Base-by-base conservation (phyloP, 371 early-diverging fungal genomes). In the Mortierella sp. region DNA sequence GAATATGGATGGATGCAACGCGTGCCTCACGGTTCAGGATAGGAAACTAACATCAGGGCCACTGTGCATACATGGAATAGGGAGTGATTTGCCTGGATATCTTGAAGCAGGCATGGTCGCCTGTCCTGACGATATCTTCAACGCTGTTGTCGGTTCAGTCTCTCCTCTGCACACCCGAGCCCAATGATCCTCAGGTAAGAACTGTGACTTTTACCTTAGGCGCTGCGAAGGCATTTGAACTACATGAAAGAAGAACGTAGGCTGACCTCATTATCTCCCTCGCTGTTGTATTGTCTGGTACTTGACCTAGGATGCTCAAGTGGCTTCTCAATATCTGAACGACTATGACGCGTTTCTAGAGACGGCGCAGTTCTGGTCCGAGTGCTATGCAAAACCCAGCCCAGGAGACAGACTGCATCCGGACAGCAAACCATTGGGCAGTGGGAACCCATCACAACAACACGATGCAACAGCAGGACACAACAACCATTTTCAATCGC, bases 41-140 rank as follows among this genome's bases (percentile, higher is more conserved):
- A 51, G 21, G 27, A 29, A 11, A 29, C n/a, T n/a, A 29, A 58
- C 58, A 56, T 46, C 14, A 51, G 21, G 32, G 38, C 2, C 54
- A 18, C 68, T 75, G 48, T 48, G 3, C 2, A 41, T 41, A 41
- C 18, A 58, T n/a, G 5, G 10, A n/a, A 38, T 76, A 90, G 90
- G 91, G 90, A 6, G 91, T 85, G 8, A 92, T 92, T 54, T 92
- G 92, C 60, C 75, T 91, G 71, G 90, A 90, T 70, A 87, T 88
- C 32, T 77, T 91, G 21, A 91, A 90, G 77, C 87, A 89, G 51
- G 86, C 89, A n/a, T 92, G 92, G 92, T 88, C 91, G 12, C 92
- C 92, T 0, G 90, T 89, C 0, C 77, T 91, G 74, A 88, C 89
- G 5, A 73, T 92, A 35, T 78, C 85, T 27, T 86, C 89, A 21